Evolutionary conservation across 177 flowering plant genomes (phyloP).

Genomic region (Vitis hybrid): DNA sequence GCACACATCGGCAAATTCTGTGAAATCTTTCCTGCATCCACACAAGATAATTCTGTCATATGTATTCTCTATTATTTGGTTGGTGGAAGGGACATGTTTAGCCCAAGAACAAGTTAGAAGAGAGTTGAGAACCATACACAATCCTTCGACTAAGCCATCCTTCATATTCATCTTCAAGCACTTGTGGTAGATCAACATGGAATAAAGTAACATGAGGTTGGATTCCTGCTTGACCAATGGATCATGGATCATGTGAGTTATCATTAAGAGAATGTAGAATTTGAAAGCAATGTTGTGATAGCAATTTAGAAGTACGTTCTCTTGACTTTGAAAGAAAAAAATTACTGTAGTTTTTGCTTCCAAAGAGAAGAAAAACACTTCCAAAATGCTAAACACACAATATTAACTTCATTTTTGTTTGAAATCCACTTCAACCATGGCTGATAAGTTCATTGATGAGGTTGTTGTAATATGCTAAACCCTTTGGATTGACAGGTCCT

Average conservation of each 20-base stretch:
- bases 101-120: neutral
- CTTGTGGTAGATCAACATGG: conserved; percentile 57
- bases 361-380: neutral
- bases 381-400: no score
- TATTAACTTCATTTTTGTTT: no score
- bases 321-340: neutral
- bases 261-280: no score
- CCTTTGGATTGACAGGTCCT: no score
- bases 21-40: conserved; percentile 59
- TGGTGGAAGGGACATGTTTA: neutral
- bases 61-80: no score
- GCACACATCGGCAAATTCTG: conserved; percentile 64
- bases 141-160: conserved; percentile 58
- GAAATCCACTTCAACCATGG: no score
- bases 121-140: conserved; percentile 30
- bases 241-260: neutral
- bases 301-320: neutral
- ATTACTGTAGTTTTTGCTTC: neutral
- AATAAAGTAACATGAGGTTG: conserved; percentile 52
- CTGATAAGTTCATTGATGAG: no score
- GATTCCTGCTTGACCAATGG: conserved; percentile 37
- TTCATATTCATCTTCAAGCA: conserved; percentile 62
- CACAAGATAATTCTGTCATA: neutral
- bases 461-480: no score
- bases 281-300: no score